Base-by-base conservation (phyloP, 1,284 basidiomycete genomes). In the Cutaneotrichosporon daszewskae region DNA sequence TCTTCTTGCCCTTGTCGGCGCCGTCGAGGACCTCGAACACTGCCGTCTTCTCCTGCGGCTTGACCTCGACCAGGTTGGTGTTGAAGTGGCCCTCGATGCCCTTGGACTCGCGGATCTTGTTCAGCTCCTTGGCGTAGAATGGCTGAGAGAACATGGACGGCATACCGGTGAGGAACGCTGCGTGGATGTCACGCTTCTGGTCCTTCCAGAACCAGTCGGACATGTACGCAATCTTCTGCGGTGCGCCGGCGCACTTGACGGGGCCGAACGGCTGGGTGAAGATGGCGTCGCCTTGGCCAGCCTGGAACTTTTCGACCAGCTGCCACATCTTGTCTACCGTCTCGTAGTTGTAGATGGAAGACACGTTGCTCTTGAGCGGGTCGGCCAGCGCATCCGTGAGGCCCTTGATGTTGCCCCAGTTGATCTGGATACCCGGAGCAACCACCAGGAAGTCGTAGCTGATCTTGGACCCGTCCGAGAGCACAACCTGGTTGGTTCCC, bases 241-340 rank as follows among this genome's bases (percentile, higher is more conserved):
- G 88, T 13, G 87, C 88, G 69, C 94, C 94, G 42, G 91, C 87
- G 66, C 92, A 97, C 73, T 97, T 97, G 69, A 97, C 80, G 19
- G 89, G 75, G 18, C 92, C 90, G n/a, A 84, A 81, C 23, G 92
- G 94, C 68, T 97, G 94, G 0, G 94, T 97, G 74, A 98, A 97
- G 60, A 98, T 79, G 2, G 92, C 91, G 40, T 62, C 57, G 23
- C 66, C 64, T 42, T 83, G 81, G 16, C 89, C 91, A 5, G 76
- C 74, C 39, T 83, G 79, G 52, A 92, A 77, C 9, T 77, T 75
- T 47, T 87, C 79, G 37, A 94, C 82, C 57, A 89, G 80, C 38
- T 76, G 72, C 87, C 87, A 92, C 4, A 81, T 80, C 72, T 89
- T 91, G 71, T 94, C 87, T 60, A 83, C 87, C 11, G 85, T 85